Conservation (phyloP, 1,284 basidiomycete species). For the Pascua sp. region DNA sequence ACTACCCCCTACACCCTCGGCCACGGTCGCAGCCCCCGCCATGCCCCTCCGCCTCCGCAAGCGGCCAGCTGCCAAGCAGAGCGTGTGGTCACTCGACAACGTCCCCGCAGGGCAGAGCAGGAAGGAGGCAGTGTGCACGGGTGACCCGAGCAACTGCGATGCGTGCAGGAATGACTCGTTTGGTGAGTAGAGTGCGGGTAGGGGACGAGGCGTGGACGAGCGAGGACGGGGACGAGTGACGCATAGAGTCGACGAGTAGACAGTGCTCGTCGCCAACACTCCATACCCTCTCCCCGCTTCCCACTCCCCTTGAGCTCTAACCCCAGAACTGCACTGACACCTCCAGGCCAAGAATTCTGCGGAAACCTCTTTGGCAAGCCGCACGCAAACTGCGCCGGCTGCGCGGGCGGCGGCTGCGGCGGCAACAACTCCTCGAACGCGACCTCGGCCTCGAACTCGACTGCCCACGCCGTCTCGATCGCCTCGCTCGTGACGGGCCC, state of each 20-base stretch:
- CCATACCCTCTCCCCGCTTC: too few species aligned
- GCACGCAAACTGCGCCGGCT: conserved; percentile 6
- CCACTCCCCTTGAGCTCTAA: too few species aligned
- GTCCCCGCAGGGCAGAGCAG: conserved; percentile 12
- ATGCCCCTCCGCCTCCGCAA: conserved; percentile 17
- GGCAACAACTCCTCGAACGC: not conserved
- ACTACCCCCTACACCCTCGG: not conserved
- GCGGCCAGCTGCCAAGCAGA: conserved; percentile 15
- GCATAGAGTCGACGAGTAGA: too few species aligned
- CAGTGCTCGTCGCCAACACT: too few species aligned
- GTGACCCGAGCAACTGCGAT: conserved; percentile 49
- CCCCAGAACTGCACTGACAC: too few species aligned
- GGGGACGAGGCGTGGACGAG: conserved; percentile 20
- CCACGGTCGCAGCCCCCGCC: conserved; percentile 6
- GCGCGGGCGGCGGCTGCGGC: conserved; percentile 5
- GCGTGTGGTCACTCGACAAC: conserved; percentile 34
- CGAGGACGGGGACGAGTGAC: conserved; percentile 35
- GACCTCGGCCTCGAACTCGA: too few species aligned
- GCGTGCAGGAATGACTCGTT: conserved; percentile 48
- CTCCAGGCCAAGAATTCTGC: conserved; percentile 70
- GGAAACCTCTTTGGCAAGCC: conserved; percentile 58
- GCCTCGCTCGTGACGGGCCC: conserved; percentile 10
- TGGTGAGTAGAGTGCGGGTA: conserved; percentile 5
- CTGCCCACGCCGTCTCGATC: not conserved
- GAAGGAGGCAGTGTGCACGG: conserved; percentile 44